Conservation (phyloP, 116 monocot genomes). For the Phalaenopsis hybrid region DNA sequence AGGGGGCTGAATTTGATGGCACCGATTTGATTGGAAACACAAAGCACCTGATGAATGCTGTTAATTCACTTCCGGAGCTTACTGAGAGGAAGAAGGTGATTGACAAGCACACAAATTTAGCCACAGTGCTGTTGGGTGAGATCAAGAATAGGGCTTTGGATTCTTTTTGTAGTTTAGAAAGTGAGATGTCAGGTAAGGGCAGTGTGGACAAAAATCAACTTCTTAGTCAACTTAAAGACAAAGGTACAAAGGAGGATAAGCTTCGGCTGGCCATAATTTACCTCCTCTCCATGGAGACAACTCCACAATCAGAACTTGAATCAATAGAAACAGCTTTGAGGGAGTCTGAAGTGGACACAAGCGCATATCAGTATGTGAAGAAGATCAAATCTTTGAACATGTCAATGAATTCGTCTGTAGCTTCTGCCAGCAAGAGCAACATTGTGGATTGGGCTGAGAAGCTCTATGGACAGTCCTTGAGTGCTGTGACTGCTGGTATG, state of each 20-base stretch:
- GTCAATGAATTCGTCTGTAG: constrained; percentile 49
- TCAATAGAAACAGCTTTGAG: no score
- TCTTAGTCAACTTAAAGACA: no score
- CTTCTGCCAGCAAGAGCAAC: constrained; percentile 63
- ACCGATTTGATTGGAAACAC: constrained; percentile 86
- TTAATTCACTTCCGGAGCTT: constrained; percentile 88
- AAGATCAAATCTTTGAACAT: constrained; percentile 82
- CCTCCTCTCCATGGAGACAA: no score
- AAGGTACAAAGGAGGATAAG: no score
- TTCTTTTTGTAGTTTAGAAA: no score
- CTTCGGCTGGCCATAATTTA: no score
- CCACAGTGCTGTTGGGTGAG: constrained; percentile 67
- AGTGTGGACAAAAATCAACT: no score
- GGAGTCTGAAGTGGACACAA: no score
- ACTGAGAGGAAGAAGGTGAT: constrained; percentile 90
- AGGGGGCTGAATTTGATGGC: constrained; percentile 74
- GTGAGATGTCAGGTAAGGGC: no score
- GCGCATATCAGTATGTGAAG: constrained; percentile 87
- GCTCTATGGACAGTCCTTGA: constrained; percentile 85
- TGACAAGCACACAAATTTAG: constrained; percentile 88
- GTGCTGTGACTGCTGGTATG: constrained; percentile 89
- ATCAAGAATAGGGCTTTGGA: no score
- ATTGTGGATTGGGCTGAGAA: constrained; percentile 98
- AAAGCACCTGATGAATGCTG: constrained; percentile 79
- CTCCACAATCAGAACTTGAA: no score